Base-by-base conservation (phyloP, 257 asterid species). In the Leonotis leonurus region DNA sequence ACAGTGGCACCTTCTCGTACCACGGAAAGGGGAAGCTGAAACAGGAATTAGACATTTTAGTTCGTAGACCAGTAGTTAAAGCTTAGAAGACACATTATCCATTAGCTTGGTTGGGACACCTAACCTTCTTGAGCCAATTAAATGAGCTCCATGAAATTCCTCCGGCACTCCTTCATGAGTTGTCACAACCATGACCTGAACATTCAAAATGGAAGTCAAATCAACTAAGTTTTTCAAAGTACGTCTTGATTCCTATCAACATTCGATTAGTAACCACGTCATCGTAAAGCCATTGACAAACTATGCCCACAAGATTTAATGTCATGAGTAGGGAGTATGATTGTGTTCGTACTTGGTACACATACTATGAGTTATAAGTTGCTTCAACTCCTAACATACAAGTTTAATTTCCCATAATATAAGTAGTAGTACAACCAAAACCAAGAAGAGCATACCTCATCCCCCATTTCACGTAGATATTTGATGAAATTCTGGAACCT, bases 401-500 rank as follows among this genome's bases (percentile, higher is more conserved):
- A 61, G 69, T 33, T 39, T 8, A 53, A 11, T 14, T 9, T 22
- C 14, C 30, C 11, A 43, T 9, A 41, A 41, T 5, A 5, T 0
- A n/a, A 40, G 21, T 13, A n/a, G 9, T 13, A 40, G 18, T 4
- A 16, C 17, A 8, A 30, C 0, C 32, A 35, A 63, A 46, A 25
- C 53, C 27, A 53, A 45, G n/a, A 70, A 39, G 52, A 53, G 41
- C 65, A 64, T 76, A 93, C 97, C 99, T 93, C 99, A 73, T 93
- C 99, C 33, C 99, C 99, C 99, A 93, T 89, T 74, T 93, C 99
- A 6, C 96, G 94, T 46, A 93, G 85, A 82, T 93, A 87, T 76
- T 68, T 85, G 56, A 93, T 93, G 77, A 93, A 93, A 77, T 89
- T 93, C 86, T 93, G 99, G 84, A 93, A 93, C 73, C 99, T 81